Base-by-base conservation (phyloP, 2,329 filamentous ascomycete species). In the Claviceps sp. region DNA sequence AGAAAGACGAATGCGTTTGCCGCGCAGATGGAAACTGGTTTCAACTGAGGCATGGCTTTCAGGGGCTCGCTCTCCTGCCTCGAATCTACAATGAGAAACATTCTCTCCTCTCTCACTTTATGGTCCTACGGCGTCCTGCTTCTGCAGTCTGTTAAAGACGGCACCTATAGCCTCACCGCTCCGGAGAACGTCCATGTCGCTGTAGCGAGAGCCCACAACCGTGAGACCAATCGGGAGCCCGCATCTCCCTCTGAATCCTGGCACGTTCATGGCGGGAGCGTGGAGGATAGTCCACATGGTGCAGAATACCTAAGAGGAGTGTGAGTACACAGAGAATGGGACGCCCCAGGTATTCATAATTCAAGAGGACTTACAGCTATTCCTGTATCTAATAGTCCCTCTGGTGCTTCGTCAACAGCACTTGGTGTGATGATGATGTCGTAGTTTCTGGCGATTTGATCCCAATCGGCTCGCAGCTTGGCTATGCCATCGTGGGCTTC, bases 241-340 rank as follows among this genome's bases (percentile, higher is more conserved):
- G n/a, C 63, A 60, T 2, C 55, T 49, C 24, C 82, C 81, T 38
- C 69, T 64, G 56, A 85, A 84, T 0, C 80, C 81, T 0, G 81
- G 80, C 0, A 85, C 62, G 54, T 85, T 84, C n/a, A 84, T 64
- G 0, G 80, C 77, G 0, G 82, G 82, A 1, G 72, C 75, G 55
- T 85, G 81, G 14, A 85, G 64, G 11, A 68, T 68, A 67, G 56
- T 57, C 56, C 56, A 57, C 56, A 55, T 55, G 46, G 38, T 13
- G 40, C 55, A 56, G 37, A 57, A 57, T 6, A 50, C 39, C 56
- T 57, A 41, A 2, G 6, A 34, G 10, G 30, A 26, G 22, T 39
- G n/a, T 54, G 13, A 54, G 47, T 40, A 11, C 5, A 2, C 19
- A 1, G 1, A 34, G 19, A 3, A 24, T n/a, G 10, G 17, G 8